Evolutionary conservation across 169 alveolate species (phyloP).

Genomic region (Eimeria falciformis): DNA sequence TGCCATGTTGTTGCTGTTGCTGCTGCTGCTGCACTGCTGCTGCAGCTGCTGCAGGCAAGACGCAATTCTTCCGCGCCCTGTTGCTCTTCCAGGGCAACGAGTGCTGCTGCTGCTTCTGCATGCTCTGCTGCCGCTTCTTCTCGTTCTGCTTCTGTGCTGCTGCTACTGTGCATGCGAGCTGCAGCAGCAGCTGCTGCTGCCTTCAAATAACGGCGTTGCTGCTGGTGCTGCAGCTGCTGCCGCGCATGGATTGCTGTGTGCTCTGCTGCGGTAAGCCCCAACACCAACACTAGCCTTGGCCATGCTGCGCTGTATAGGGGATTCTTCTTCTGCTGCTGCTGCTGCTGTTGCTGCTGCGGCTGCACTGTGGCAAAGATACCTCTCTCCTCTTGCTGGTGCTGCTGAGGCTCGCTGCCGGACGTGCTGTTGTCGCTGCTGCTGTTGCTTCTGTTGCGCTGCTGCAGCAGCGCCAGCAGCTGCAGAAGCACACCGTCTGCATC

Average conservation of each 20-base stretch:
- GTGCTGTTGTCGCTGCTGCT: conserved; percentile 31
- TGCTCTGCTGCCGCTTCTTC: neutral
- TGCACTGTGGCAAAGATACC: neutral
- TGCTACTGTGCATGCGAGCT: neutral
- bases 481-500: conserved; percentile 44
- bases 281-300: neutral
- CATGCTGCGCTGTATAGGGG: conserved; percentile 16
- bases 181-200: conserved; percentile 10
- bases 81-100: neutral
- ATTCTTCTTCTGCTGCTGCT: conserved; percentile 5
- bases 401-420: neutral
- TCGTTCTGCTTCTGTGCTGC: neutral
- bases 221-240: conserved; percentile 10
- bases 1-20: conserved; percentile 43
- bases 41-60: conserved; percentile 6
- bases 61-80: conserved; percentile 25
- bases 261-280: conserved; percentile 14
- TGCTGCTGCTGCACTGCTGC: conserved; percentile 19
- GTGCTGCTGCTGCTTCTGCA: conserved; percentile 23
- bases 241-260: conserved; percentile 14
- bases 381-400: conserved; percentile 6
- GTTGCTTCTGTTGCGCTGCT: conserved; percentile 1
- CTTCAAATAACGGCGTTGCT: neutral
- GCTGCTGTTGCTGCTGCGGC: conserved; percentile 28
- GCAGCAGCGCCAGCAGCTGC: conserved; percentile 47